A percentile compares a stretch with the other conserved stretches of the same genome.
Evolutionary conservation across 169 alveolate genomes (phyloP).

Genomic region (Plasmodium fragile): DNA sequence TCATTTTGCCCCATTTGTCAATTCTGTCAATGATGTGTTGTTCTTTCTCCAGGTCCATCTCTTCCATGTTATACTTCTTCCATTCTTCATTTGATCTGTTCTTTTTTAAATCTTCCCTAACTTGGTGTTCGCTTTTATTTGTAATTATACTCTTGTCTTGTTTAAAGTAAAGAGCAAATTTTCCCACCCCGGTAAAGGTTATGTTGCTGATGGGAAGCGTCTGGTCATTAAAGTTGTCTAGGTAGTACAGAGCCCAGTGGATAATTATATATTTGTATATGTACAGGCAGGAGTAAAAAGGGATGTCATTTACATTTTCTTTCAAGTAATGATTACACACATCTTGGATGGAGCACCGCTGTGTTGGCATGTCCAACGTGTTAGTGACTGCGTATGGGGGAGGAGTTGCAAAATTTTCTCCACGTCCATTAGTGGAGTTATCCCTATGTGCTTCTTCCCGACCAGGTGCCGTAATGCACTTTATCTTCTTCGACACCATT

Average conservation of each 20-base stretch:
- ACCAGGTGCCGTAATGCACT: neutral
- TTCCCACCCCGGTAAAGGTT: neutral
- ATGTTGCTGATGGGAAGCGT: constrained; percentile 15
- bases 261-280: constrained; percentile 45
- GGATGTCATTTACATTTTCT: constrained; percentile 1
- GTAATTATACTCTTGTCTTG: neutral
- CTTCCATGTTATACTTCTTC: neutral
- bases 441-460: neutral
- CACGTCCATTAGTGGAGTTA: neutral
- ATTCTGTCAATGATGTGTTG: constrained; percentile 12
- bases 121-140: constrained; percentile 27
- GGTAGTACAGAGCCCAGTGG: constrained; percentile 20
- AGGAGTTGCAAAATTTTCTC: neutral
- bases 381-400: neutral
- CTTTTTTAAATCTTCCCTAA: constrained; percentile 33
- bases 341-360: neutral
- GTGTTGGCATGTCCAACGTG: constrained; percentile 12
- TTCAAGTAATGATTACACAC: constrained; percentile 44
- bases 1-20: constrained; percentile 20
- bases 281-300: constrained; percentile 47
- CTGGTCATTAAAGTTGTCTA: constrained; percentile 4
- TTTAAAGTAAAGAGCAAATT: constrained; percentile 24
- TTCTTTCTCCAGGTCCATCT: neutral
- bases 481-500: constrained; percentile 41
- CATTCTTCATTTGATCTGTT: neutral